Evolutionary conservation across 2,329 filamentous ascomycete genomes (phyloP).

Genomic region (Cercospora sp.): DNA sequence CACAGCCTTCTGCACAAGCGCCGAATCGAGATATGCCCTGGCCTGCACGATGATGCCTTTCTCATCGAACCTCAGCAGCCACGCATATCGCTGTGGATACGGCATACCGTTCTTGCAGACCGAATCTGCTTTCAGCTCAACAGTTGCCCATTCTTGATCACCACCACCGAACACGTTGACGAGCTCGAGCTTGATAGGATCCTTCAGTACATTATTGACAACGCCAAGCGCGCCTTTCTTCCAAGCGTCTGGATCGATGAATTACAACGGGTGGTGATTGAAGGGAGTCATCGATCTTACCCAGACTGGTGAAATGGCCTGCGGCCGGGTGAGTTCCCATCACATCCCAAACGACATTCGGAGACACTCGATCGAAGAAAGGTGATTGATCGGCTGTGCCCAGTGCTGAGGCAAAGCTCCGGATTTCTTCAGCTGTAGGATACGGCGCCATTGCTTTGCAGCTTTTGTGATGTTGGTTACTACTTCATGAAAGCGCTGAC

Average conservation of each 20-base stretch:
- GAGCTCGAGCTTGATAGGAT: conserved; percentile 29
- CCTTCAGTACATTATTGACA: conserved; percentile 28
- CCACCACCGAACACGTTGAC: conserved; percentile 33
- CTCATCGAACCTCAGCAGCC: conserved; percentile 33
- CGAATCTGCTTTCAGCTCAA: conserved; percentile 33
- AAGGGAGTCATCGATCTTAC: conserved; percentile 8
- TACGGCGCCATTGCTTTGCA: conserved; percentile 14
- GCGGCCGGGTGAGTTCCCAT: conserved; percentile 34
- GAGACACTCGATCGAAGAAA: conserved; percentile 33
- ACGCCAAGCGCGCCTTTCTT: conserved; percentile 31
- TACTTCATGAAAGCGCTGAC: neutral
- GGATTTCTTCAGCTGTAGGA: conserved; percentile 29
- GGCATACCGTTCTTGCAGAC: conserved; percentile 36
- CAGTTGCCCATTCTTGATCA: conserved; percentile 32
- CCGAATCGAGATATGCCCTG: conserved; percentile 31
- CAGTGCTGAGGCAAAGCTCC: conserved; percentile 27
- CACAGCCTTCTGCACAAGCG: conserved; percentile 31
- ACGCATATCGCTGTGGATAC: conserved; percentile 34
- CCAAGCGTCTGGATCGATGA: conserved; percentile 27
- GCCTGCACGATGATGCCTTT: conserved; percentile 33
- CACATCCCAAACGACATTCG: conserved; percentile 35
- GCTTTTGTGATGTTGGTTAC: neutral
- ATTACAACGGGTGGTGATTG: neutral
- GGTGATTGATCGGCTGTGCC: conserved; percentile 28
- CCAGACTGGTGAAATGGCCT: conserved; percentile 29